These are phyloP conservation scores for Daldinia bambusicola DNA, from an alignment of 495 filamentous ascomycete species.

Conservation along the genomic window DNA sequence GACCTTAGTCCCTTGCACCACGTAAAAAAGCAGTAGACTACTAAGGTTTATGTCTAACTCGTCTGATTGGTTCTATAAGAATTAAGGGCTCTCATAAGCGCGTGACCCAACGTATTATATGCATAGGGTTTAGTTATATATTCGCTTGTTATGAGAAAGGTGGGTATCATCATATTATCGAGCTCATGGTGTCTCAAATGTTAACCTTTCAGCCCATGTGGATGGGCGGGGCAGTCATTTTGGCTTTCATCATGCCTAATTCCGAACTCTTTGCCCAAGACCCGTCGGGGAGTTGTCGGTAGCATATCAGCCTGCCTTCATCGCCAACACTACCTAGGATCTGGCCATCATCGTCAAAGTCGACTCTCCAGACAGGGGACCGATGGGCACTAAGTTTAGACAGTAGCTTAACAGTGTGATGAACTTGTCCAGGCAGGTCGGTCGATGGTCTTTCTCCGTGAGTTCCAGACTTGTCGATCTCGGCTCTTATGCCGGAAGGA, in stretches of 20 bases:
- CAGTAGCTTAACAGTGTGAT: conserved; percentile 59
- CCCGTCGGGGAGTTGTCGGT: conserved; percentile 64
- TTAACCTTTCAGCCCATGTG: conserved; percentile 14
- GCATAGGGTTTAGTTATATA: background rate
- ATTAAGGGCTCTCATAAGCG: background rate
- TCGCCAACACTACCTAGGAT: conserved; percentile 68
- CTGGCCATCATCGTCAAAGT: conserved; percentile 70
- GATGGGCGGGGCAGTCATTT: conserved; percentile 52
- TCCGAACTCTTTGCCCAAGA: conserved; percentile 65
- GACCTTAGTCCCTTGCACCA: too few relatives aligned
- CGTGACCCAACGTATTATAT: background rate
- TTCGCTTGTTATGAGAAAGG: background rate
- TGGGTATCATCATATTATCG: background rate
- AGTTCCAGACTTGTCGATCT: conserved; percentile 63
- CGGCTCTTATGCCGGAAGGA: conserved; percentile 67
- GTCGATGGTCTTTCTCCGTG: conserved; percentile 47
- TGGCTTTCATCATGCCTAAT: conserved; percentile 63
- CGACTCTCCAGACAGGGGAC: conserved; percentile 69
- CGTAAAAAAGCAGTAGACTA: background rate
- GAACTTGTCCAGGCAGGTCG: conserved; percentile 57
- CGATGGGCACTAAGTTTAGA: conserved; percentile 64
- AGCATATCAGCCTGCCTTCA: conserved; percentile 68
- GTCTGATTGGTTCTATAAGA: background rate
- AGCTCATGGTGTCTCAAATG: background rate
- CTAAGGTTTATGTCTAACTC: background rate